Conservation (phyloP, 2,329 filamentous ascomycete genomes). For the Mycosphaerella arachidis region DNA sequence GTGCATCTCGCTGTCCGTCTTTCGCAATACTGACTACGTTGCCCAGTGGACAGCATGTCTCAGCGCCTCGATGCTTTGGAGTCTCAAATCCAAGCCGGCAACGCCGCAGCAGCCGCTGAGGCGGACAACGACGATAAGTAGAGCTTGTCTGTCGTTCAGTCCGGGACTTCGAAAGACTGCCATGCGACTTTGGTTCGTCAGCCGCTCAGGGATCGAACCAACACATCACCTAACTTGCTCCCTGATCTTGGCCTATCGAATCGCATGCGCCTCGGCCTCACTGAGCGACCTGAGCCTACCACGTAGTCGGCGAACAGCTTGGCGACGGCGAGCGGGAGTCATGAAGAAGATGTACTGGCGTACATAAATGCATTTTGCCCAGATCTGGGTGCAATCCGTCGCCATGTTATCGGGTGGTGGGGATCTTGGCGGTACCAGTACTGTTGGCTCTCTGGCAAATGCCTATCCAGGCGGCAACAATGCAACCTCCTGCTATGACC, state of each 20-base stretch:
- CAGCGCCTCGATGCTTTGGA: slow-evolving; percentile 79
- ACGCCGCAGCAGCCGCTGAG: slow-evolving; percentile 22
- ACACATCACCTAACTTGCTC: neutral
- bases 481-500: too few relatives aligned
- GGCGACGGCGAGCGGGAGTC: neutral
- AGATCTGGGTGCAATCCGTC: too few relatives aligned
- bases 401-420: too few relatives aligned
- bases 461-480: too few relatives aligned
- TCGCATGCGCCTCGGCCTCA: neutral
- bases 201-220: neutral
- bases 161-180: neutral
- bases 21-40: neutral
- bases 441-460: too few relatives aligned
- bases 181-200: neutral
- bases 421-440: too few relatives aligned
- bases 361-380: too few relatives aligned
- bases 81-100: slow-evolving; percentile 60
- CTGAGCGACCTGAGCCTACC: neutral
- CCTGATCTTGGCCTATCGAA: neutral
- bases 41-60: slow-evolving; percentile 90
- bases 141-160: neutral
- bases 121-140: slow-evolving; percentile 4
- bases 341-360: too few relatives aligned
- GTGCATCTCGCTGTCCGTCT: slow-evolving; percentile 28
- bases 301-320: neutral